Base-by-base conservation (phyloP, 2,329 filamentous ascomycete genomes). In the Penicillium sp. region DNA sequence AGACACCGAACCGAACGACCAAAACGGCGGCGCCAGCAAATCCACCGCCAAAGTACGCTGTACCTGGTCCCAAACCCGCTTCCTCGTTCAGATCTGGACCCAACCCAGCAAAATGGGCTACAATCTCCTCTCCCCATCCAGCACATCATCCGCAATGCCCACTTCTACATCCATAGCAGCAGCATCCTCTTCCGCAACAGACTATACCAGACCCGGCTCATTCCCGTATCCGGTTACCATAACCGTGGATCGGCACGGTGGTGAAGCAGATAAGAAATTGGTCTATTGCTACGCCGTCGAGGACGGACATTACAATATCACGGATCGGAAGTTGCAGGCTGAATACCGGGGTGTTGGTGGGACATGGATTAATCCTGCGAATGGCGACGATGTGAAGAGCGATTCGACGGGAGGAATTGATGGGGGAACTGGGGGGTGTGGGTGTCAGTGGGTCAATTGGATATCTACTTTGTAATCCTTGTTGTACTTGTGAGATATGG, bases 31-130 rank as follows among this genome's bases (percentile, higher is more conserved):
- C 1, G 69, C 72, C 2, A 64, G 65, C 7, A 67, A 73, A 48
- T 62, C 68, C 3, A 65, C 73, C 20, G 77, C 78, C 3, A 68
- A 63, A 1, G 62, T 73, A 4, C 69, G 75, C 23, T 81, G 79
- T 58, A 82, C 80, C 3, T 84, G 78, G 71, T 68, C 78, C 0
- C 74, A 84, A 52, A 84, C 81, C 1, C 73, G 81, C 3, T 77
- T 84, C 55, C 69, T 77, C 4, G 75, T 85, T 1, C 77, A 80
- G 54, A 82, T 85, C 43, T 85, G 79, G 79, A 85, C 81, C 0
- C 74, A 71, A 40, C 63, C 71, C 9, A 63, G 59, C 1, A 67
- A 68, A 23, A 50, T 59, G 0, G 54, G 57, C 2, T 60, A 64
- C 37, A 47, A 50, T 0, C 51, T 70, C 14, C 49, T 68, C 26